Evolutionary conservation across 2,329 filamentous ascomycete genomes (phyloP), one percentile per base, ranked within the genome.

Genomic region (Myriosclerotinia duriaeana): DNA sequence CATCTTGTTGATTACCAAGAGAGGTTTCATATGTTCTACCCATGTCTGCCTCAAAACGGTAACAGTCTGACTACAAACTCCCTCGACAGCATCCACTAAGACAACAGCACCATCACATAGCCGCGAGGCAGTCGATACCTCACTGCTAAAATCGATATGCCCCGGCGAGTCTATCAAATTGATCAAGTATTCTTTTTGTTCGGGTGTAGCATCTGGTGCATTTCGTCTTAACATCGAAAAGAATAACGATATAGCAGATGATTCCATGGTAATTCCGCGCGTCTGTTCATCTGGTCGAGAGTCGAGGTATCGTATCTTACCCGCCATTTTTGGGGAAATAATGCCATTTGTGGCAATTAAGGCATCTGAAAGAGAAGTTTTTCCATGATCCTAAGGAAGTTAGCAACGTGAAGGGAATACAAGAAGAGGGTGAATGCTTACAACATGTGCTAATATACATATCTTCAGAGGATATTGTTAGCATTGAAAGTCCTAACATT

Each of bases 261-360:
- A 98, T 78, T 99, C 95, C 95, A 99, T 99, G n/a, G 95, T 99
- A 76, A 99, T 99, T 66, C 95, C 95, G 71, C 95, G 89, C 20
- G 91, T 85, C 79, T 99, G 95, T 78, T 99, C 95, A 79, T 99
- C 95, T 1, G 94, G 94, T 53, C 95, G 85, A 30, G 95, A 98
- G 80, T 99, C 95, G 67, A 99, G 87, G 76, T 98, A 99, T 72
- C 95, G 90, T 79, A 99, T 96, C 83, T 98, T 98, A 78, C 95
- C 95, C 66, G 95, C 95, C 75, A 98, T 84, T 78, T 98, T 98
- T 66, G 94, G 92, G 40, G 95, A 98, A 76, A 99, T 99, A 81
- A 99, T 98, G 81, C 95, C 95, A 85, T 99, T 99, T 71, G 95
- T 98, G 78, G 95, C 94, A 75, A 99, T 91, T 64, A 99, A 87